Evolutionary conservation across 2,329 filamentous ascomycete species (phyloP), one percentile per base, ranked within the genome.

Genomic region (Verticillium nubilum): DNA sequence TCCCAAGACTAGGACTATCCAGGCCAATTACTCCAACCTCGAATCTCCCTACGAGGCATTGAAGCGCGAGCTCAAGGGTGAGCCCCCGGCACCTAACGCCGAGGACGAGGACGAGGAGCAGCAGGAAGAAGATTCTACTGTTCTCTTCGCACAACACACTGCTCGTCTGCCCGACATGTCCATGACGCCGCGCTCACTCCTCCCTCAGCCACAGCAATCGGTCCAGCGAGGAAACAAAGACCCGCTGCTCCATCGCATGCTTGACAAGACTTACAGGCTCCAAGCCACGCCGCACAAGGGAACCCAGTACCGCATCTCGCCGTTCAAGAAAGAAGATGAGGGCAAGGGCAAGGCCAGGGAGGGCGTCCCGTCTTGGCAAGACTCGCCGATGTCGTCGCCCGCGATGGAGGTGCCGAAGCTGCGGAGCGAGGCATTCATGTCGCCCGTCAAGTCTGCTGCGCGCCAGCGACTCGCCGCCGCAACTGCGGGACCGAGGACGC

Each of bases 181-280:
- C 26, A 83, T 86, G 78, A 86, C 82, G n/a, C 84, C 85, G 15
- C 78, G 79, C 56, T 80, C 78, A 15, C 85, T 84, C 3, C 79
- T 83, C 35, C 56, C 56, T 2, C 56, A 28, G 23, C 23, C 70
- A 62, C 69, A 79, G 23, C 69, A 72, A 54, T 73, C 73, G 7
- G 65, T 62, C 4, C 70, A 73, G 57, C 67, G 68, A 25, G 42
- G 23, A 10, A 67, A 78, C 67, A 84, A 86, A 61, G 92, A 97
- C 69, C 90, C 91, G 2, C 80, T 98, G 9, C 82, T 99, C 47
- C 94, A 98, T 72, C 90, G 90, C 60, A 82, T 98, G n/a, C 85
- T 96, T 5, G 93, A 98, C 78, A 97, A 96, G 75, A 97, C 90
- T 60, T 99, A 96, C 77, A 91, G 94, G 31, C 82, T 99, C 26